These are phyloP conservation scores for Agapanthus africanus DNA, from an alignment of 106 monocot species.

Conservation along the genomic window DNA sequence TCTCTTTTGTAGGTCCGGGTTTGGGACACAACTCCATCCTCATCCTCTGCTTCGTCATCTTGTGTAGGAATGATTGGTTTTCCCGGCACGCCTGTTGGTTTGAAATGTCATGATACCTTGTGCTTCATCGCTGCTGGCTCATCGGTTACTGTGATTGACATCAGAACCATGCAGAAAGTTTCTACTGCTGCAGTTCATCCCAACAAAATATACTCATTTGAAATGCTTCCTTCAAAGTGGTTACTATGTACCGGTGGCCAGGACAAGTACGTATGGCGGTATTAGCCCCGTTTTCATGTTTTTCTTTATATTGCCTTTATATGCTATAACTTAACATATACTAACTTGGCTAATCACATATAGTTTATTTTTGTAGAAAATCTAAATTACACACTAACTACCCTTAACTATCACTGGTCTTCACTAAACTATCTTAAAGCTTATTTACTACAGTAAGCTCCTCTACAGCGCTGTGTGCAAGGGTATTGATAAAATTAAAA, in stretches of 20 bases:
- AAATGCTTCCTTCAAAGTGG: conserved; percentile 48
- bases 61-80: conserved; percentile 74
- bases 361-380: no score
- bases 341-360: no score
- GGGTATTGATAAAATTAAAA: no score
- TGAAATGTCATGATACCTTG: conserved; percentile 58
- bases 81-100: conserved; percentile 38
- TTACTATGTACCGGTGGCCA: conserved; percentile 68
- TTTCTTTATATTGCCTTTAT: no score
- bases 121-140: conserved; percentile 67
- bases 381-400: no score
- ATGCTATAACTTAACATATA: no score
- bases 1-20: conserved; percentile 46
- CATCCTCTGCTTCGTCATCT: conserved; percentile 47
- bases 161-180: conserved; percentile 64
- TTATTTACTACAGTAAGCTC: no score
- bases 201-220: conserved; percentile 47
- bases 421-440: no score
- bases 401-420: no score
- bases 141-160: conserved; percentile 52
- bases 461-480: no score
- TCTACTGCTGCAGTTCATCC: conserved; percentile 27
- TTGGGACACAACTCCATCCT: conserved; percentile 52
- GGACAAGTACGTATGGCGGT: conserved; percentile 48
- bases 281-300: background rate